Base-by-base conservation (phyloP, 768 basidiomycete genomes). In the Tulasnella sp. region DNA sequence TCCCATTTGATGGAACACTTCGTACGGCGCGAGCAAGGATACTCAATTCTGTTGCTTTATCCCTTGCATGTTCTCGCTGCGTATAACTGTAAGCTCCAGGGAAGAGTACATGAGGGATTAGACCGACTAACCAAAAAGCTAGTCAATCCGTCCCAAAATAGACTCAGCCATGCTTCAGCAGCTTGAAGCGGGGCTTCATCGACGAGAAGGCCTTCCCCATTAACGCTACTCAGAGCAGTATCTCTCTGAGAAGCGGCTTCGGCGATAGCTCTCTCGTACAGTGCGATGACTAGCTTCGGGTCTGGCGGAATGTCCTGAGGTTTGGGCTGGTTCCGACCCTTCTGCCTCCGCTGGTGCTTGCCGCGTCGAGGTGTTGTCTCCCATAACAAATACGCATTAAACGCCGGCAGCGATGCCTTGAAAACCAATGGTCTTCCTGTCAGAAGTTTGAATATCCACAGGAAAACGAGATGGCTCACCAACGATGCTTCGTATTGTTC, bases 201-300 rank as follows among this genome's bases (percentile, higher is more conserved):
- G 19, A 21, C 50, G n/a, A 53, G n/a, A 5, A 54, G 38, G 22
- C 55, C 59, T 22, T 61, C 58, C 43, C 54, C 49, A 17, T 60
- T 49, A 21, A 53, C 74, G 76, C 4, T 65, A 64, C 62, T 85
- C 80, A 64, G 81, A 82, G 51, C 79, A 72, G 31, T 76, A 70
- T 65, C 73, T 80, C 59, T 52, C 30, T 56, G 59, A 2, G 19
- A 27, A 2, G 82, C 85, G 2, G 83, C 84, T 65, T 87, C 85
- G 15, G 83, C 72, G 48, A 90, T 82, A 1, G 85, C 83, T 17
- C 89, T 80, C 67, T 92, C 88, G 64, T 83, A 85, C 11, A 87
- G 70, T 2, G 75, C 74, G 19, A 51, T 29, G 22, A 62, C 4
- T 69, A 70, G n/a, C 83, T 70, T 15, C 84, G 72, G 55, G 80